These are phyloP conservation scores for Stachybotrys echinatus DNA, from an alignment of 2,329 filamentous ascomycete species.

Conservation along the genomic window DNA sequence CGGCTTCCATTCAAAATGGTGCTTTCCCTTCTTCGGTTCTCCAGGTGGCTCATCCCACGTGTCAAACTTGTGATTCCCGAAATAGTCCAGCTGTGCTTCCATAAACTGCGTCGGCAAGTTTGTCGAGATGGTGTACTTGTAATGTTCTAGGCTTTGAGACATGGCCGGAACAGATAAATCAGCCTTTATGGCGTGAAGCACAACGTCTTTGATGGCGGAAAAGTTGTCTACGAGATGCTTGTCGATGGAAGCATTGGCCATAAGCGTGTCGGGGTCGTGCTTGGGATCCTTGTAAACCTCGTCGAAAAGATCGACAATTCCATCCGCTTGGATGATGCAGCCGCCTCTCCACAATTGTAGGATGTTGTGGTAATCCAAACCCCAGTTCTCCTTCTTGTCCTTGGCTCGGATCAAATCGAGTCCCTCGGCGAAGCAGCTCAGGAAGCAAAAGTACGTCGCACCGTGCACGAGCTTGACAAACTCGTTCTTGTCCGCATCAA, in stretches of 20 bases:
- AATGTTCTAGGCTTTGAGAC: constrained; percentile 58
- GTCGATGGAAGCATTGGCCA: constrained; percentile 35
- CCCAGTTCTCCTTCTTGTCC: constrained; percentile 55
- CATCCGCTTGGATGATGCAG: constrained; percentile 66
- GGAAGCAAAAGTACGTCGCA: constrained; percentile 57
- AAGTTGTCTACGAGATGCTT: constrained; percentile 47
- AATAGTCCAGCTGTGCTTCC: constrained; percentile 67
- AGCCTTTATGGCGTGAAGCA: constrained; percentile 45
- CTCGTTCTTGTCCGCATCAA: constrained; percentile 27
- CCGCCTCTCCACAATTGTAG: constrained; percentile 63
- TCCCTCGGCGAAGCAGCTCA: constrained; percentile 60
- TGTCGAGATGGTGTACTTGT: constrained; percentile 57
- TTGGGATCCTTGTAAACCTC: constrained; percentile 26
- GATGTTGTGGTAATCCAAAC: constrained; percentile 44
- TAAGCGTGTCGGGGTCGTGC: neutral
- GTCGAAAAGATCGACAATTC: constrained; percentile 55
- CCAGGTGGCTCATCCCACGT: neutral
- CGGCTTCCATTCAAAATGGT: constrained; percentile 1
- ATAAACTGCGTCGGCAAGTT: constrained; percentile 63
- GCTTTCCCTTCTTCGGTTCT: neutral
- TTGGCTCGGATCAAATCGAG: constrained; percentile 58
- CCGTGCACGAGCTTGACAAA: constrained; percentile 55
- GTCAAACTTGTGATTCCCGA: constrained; percentile 48
- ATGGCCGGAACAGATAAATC: constrained; percentile 59
- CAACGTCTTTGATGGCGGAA: constrained; percentile 47